Base-by-base conservation (phyloP, 768 basidiomycete species). In the Pleurotus salmoneostramineus region DNA sequence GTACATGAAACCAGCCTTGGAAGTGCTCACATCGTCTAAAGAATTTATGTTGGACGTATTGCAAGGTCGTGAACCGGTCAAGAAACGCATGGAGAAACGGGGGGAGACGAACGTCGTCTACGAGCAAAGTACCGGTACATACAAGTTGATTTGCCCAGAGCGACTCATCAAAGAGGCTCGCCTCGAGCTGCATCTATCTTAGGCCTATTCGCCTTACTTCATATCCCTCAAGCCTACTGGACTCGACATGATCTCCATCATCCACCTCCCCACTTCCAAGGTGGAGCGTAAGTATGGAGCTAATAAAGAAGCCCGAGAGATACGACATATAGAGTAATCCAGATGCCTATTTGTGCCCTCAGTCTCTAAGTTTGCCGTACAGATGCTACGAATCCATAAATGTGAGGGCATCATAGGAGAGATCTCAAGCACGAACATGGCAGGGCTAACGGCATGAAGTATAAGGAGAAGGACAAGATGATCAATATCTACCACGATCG, bases 41-140 rank as follows among this genome's bases (percentile, higher is more conserved):
- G 63, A 50, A 6, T 84, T 84, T 65, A 77, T 83, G 75, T 33
- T 69, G 57, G 75, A 80, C 56, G 78, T 84, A 3, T 58, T 83
- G 4, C 63, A 66, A 5, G 79, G 77, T 8, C 72, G 59, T 61
- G 79, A 77, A 61, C 59, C 64, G 10, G 70, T 76, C 21, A 65
- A 60, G 63, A 61, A 61, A 34, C 68, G 74, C 49, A 68, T 63
- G 58, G 63, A 62, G 52, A 70, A 66, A 54, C 64, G 69, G 50
- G 77, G 74, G 3, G 73, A 75, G 62, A 70, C 63, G 61, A 69
- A 66, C 15, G 78, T 83, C 11, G 71, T 72, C 57, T 83, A 82
- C 65, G 70, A 65, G 59, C 78, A 80, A 63, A 67, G 64, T 5
- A 71, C 32, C 66, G 11, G 72, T 72, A 21, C 69, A 75, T 40